These are phyloP conservation scores for Hygrocybe punicea DNA, from an alignment of 768 basidiomycete genomes.

Conservation along the genomic window DNA sequence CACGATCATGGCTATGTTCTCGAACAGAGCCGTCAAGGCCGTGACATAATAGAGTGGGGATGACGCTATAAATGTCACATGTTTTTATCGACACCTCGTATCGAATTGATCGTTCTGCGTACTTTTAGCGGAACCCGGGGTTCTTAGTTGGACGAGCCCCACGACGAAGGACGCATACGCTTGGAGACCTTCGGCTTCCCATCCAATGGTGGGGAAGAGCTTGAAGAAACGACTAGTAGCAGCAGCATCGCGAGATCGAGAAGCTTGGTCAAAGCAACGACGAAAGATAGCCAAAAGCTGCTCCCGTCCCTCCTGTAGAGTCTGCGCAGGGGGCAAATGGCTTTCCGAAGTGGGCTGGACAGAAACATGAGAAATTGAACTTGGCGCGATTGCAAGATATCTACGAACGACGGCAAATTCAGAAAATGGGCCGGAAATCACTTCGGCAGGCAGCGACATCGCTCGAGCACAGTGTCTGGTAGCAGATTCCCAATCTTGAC, in stretches of 20 bases:
- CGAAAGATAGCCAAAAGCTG: slow-evolving; percentile 74
- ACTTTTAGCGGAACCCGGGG: slow-evolving; percentile 83
- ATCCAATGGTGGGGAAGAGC: slow-evolving; percentile 92
- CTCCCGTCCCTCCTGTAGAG: slow-evolving; percentile 70
- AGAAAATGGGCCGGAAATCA: slow-evolving; percentile 82
- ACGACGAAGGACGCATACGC: slow-evolving; percentile 93
- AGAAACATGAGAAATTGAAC: slow-evolving; percentile 12
- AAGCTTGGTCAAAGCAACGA: slow-evolving; percentile 78
- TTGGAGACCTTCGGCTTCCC: slow-evolving; percentile 87
- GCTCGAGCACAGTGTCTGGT: slow-evolving; percentile 87
- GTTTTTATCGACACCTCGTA: slow-evolving; percentile 6
- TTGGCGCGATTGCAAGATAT: neutral
- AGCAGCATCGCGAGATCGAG: slow-evolving; percentile 74
- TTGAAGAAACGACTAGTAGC: slow-evolving; percentile 94
- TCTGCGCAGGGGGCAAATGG: slow-evolving; percentile 81
- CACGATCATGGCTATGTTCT: slow-evolving; percentile 92
- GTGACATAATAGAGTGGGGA: slow-evolving; percentile 91
- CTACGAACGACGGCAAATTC: slow-evolving; percentile 79
- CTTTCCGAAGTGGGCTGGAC: slow-evolving; percentile 84
- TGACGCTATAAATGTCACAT: slow-evolving; percentile 56
- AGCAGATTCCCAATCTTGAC: slow-evolving; percentile 93
- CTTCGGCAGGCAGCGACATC: slow-evolving; percentile 75
- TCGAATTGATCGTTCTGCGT: slow-evolving; percentile 13
- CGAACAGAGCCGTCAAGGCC: slow-evolving; percentile 85
- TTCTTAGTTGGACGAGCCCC: slow-evolving; percentile 76